Percentiles rank a stretch among this genome's conserved stretches.
These are phyloP conservation scores for Wickerhamiella pararugosa DNA, from an alignment of 1,139 yeast species.

Conservation along the genomic window DNA sequence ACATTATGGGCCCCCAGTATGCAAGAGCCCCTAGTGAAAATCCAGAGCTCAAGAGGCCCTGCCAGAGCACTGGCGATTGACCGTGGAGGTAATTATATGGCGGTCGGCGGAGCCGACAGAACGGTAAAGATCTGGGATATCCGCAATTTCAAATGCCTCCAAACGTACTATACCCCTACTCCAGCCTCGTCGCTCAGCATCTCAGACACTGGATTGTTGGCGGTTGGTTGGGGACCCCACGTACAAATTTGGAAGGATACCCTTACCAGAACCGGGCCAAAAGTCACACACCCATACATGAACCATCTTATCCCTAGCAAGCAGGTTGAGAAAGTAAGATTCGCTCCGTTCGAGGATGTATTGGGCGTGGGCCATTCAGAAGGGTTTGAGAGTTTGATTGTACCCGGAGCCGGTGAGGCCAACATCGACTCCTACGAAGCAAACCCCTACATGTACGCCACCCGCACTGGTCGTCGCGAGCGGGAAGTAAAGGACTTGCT, in stretches of 20 bases:
- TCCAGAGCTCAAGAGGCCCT: conserved; percentile 75
- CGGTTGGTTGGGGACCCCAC: conserved; percentile 92
- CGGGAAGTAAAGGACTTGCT: conserved; percentile 73
- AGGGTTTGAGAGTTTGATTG: conserved; percentile 66
- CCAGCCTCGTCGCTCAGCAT: conserved; percentile 71
- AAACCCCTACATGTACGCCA: conserved; percentile 79
- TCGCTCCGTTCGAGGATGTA: conserved; percentile 93
- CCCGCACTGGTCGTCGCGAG: conserved; percentile 75
- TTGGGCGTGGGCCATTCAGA: conserved; percentile 72
- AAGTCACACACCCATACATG: conserved; percentile 59
- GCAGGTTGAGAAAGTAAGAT: conserved; percentile 47
- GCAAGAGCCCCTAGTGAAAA: conserved; percentile 71
- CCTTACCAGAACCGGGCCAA: conserved; percentile 23
- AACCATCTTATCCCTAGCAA: conserved; percentile 74
- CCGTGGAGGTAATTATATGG: conserved; percentile 91
- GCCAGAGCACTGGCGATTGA: conserved; percentile 74
- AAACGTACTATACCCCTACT: conserved; percentile 64
- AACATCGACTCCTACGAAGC: conserved; percentile 88
- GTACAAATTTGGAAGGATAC: conserved; percentile 45
- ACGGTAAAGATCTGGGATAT: conserved; percentile 87
- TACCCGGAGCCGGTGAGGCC: conserved; percentile 98
- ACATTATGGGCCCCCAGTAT: conserved; percentile 88
- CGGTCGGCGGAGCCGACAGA: conserved; percentile 78
- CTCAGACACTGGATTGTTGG: conserved; percentile 75
- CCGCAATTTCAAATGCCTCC: conserved; percentile 63